Base-by-base conservation (phyloP, 768 basidiomycete genomes). In the Cystobasidium tubakii region DNA sequence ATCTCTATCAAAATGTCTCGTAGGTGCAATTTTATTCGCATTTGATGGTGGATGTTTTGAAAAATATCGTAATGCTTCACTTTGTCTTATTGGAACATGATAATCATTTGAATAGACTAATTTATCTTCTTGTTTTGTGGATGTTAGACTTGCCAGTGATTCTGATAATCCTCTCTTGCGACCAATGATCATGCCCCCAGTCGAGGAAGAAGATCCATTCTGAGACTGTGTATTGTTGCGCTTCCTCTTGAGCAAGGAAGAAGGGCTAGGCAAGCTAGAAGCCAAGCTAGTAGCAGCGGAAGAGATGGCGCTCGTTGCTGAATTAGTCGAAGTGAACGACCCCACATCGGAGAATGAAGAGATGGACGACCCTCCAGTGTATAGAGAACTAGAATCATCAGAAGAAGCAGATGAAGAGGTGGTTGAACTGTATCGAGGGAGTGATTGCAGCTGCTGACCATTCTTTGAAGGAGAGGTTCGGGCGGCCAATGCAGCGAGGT, bases 51-150 rank as follows among this genome's bases (percentile, higher is more conserved):
- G 74, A 44, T 71, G 44, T 29, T 55, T 57, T 25, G 27, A 31
- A 34, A 71, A 39, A 39, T 13, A 27, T 27, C 10, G 10, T n/a
- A 33, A 23, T 34, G 69, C 69, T 53, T 34, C 55, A 34, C 10
- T 17, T 29, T 60, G 33, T 33, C n/a, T 34, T 27, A 71, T 13
- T 25, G 53, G 21, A 1, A 71, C 23, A n/a, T 55, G 50, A 60
- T 57, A 71, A 55, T 71, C 69, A 55, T 71, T 71, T 31, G 54
- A 57, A 44, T 71, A 71, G 19, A 71, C 54, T 17, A 62, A n/a
- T 50, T 67, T 67, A 29, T 67, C 66, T 46, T 60, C 57, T 60
- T 27, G 57, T 29, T 60, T 12, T 27, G 17, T 4, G 4, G 15
- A 34, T 29, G 57, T 21, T 4, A 60, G 29, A 17, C 23, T 27